Evolutionary conservation across 2,329 filamentous ascomycete species (phyloP), one percentile per base, ranked within the genome.

Genomic region (Diplodia scrobiculata): DNA sequence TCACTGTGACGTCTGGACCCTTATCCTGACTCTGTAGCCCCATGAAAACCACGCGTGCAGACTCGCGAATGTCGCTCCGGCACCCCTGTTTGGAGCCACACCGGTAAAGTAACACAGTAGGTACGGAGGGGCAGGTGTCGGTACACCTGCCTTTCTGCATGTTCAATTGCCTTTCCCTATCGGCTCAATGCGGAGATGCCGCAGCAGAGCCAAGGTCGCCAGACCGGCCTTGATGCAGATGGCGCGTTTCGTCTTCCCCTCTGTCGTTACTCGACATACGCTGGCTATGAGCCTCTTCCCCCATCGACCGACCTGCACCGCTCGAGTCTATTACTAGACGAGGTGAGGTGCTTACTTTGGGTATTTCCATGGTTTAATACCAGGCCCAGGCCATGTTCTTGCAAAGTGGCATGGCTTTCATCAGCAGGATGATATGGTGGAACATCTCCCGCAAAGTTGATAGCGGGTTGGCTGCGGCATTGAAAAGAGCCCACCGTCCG

Each of bases 1-100:
- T 34, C 55, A 60, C 11, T 13, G 55, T 60, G 55, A 60, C 55
- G 55, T 60, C 55, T 60, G 38, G 55, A 60, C 45, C 55, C 38
- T n/a, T 17, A 11, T 47, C 45, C 55, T 47, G 55, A 60, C 38
- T 60, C 55, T 32, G 19, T 5, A 58, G 53, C 34, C 53, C 53
- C 53, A 58, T 36, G 53, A 19, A n/a, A 13, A 36, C 34, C n/a
- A 41, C 34, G 19, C 19, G 19, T 27, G 52, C 32, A 5, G 5
- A 55, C 17, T 38, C 29, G 10, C 52, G 41, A 45, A 21, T 13
- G 9, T 17, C 6, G 36, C 41, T 21, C 41, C 34, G 38, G 9
- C 38, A 14, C 27, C 11, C 17, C 27, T n/a, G 36, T 41, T 11
- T 4, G 21, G 38, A 38, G 34, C 19, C n/a, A 41, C 38, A 47